These are phyloP conservation scores for Suillus placidus DNA, from an alignment of 768 basidiomycete genomes.

Conservation along the genomic window DNA sequence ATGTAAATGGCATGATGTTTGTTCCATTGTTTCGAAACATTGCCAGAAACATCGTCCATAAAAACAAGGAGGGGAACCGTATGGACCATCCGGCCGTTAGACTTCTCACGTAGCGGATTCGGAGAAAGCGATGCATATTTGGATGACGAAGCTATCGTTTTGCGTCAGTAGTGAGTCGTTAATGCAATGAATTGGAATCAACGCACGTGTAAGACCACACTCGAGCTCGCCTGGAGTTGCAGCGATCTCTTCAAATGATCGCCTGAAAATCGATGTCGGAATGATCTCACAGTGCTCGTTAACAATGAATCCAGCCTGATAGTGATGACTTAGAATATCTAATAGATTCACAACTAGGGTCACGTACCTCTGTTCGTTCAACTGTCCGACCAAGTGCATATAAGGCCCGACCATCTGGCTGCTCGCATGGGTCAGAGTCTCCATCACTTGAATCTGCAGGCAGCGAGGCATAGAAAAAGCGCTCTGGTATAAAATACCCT, in stretches of 20 bases:
- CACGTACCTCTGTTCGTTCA: conserved; percentile 9
- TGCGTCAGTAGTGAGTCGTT: not conserved
- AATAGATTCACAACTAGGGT: not conserved
- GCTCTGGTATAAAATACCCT: conserved; percentile 20
- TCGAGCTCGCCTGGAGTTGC: not conserved
- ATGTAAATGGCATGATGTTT: too few species aligned
- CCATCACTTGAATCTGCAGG: not conserved
- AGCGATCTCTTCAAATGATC: conserved; percentile 18
- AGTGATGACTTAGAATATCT: not conserved
- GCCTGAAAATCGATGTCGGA: too few species aligned
- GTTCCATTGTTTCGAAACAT: too few species aligned
- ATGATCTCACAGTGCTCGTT: conserved; percentile 13
- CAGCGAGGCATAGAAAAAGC: conserved; percentile 16
- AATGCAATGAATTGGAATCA: not conserved
- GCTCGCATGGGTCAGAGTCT: not conserved
- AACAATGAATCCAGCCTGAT: conserved; percentile 17
- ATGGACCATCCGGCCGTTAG: conserved; percentile 23
- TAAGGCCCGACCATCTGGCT: not conserved
- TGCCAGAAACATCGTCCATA: too few species aligned
- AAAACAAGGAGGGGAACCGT: too few species aligned
- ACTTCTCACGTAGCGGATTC: conserved; percentile 21
- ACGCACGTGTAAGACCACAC: not conserved
- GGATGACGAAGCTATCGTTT: not conserved
- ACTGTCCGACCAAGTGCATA: conserved; percentile 13
- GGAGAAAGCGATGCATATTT: conserved; percentile 16